Base-by-base conservation (phyloP, 2,329 filamentous ascomycete genomes). In the Alternaria sp. region DNA sequence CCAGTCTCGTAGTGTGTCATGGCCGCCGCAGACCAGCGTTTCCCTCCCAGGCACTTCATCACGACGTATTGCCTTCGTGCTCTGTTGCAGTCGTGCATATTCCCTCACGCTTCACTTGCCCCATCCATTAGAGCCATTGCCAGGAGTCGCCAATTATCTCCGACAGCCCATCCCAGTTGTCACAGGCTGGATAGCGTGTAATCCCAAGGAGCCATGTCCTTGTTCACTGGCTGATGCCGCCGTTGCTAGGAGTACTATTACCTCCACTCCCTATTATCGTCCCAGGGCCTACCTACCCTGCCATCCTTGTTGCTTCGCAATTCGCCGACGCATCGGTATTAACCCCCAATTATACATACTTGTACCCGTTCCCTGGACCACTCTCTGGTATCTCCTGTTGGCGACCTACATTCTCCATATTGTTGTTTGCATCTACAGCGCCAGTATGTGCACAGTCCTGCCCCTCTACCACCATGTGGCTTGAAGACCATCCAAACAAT, bases 191-290 rank as follows among this genome's bases (percentile, higher is more conserved):
- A 64, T 71, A 72, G 68, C 66, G 66, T 65, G 48, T 48, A 60
- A 60, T 54, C 60, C 59, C 56, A 57, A 61, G 50, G 54, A 64
- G 48, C 56, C 65, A 67, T 68, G 66, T 63, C 61, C 58, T 71
- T 71, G 72, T 68, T 61, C 65, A 67, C 56, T 65, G 52, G 45
- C 67, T 72, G 67, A 71, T 73, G 63, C 68, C 68, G 68, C 62
- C 60, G 59, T 66, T 69, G 51, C 67, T 68, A 17, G 17, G 17
- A 17, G 17, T 17, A 51, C 63, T 60, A 61, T 60, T 57, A 51
- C 61, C 58, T 62, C 56, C 56, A 63, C 62, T 58, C 65, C 65
- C 65, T 69, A 68, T 64, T 71, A 67, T 63, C 63, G 56, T 65
- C 58, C 65, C 62, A 61, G 63, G 65, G 66, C 62, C 64, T 60